A percentile compares a stretch with the other conserved stretches of the same genome.
Evolutionary conservation across 1,284 basidiomycete genomes (phyloP).

Genomic region (Mycena sp.): DNA sequence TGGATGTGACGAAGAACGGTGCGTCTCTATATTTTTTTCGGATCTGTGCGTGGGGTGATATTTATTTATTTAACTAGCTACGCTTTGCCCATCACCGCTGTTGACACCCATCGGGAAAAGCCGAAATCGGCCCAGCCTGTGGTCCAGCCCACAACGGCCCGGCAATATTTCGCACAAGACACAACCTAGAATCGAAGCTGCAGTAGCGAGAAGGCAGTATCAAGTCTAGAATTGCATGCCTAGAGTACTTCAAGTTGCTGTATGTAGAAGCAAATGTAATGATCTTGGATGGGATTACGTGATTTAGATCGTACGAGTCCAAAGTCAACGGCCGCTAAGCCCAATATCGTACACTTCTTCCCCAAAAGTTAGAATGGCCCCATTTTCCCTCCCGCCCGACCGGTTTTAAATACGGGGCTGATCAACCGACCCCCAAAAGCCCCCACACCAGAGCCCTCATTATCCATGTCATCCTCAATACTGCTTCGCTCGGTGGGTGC

Average conservation of each 20-base stretch:
- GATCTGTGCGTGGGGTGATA: neutral
- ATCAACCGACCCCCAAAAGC: neutral
- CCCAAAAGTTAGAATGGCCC: constrained; percentile 21
- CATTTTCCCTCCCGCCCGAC: neutral
- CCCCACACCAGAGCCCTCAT: neutral
- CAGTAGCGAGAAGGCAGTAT: no score
- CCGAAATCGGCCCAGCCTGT: constrained; percentile 57
- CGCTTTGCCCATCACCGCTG: constrained; percentile 88
- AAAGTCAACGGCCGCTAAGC: constrained; percentile 2
- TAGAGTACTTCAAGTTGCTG: no score
- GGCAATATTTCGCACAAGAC: constrained; percentile 50
- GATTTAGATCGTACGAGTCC: constrained; percentile 6
- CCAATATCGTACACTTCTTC: constrained; percentile 1
- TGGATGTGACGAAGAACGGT: constrained; percentile 98
- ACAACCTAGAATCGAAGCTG: no score
- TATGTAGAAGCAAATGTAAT: constrained; percentile 13
- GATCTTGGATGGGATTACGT: constrained; percentile 15
- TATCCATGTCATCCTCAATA: constrained; percentile 4
- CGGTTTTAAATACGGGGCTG: no score
- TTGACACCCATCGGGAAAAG: constrained; percentile 95
- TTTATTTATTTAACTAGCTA: constrained; percentile 58
- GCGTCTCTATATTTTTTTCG: constrained; percentile 29
- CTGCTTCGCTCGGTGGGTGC: constrained; percentile 24
- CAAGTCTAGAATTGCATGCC: neutral
- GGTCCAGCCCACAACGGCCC: constrained; percentile 45